Evolutionary conservation across 495 filamentous ascomycete genomes (phyloP).

Genomic region (Podospora tetraspora): DNA sequence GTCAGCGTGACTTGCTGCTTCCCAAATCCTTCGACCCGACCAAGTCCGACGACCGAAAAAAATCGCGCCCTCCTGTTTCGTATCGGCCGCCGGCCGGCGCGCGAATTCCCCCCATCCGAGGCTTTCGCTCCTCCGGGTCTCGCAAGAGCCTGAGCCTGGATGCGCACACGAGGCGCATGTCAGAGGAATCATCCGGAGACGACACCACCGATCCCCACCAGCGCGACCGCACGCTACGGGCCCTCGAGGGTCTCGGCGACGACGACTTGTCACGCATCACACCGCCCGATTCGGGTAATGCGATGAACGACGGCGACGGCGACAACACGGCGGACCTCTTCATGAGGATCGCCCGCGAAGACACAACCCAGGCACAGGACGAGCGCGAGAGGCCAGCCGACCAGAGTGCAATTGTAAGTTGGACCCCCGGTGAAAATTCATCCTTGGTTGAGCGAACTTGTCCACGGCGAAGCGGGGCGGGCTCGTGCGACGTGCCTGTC

Average conservation of each 20-base stretch:
- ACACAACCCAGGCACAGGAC: constrained; percentile 32
- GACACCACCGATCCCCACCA: constrained; percentile 38
- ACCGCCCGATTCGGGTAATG: constrained; percentile 38
- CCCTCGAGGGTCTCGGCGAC: constrained; percentile 41
- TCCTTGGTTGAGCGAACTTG: background rate
- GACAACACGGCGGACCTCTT: constrained; percentile 51
- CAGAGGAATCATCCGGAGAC: constrained; percentile 34
- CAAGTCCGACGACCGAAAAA: constrained; percentile 38
- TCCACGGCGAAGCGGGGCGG: background rate
- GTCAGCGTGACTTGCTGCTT: constrained; percentile 38
- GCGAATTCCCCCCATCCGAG: constrained; percentile 44
- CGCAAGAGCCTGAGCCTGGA: constrained; percentile 46
- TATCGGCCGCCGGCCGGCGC: constrained; percentile 35
- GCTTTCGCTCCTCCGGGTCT: constrained; percentile 46
- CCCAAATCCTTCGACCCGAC: constrained; percentile 29
- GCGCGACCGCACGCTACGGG: constrained; percentile 45
- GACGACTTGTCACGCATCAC: constrained; percentile 38
- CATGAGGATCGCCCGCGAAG: constrained; percentile 48
- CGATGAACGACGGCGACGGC: constrained; percentile 27
- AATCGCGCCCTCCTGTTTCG: constrained; percentile 40
- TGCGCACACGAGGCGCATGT: constrained; percentile 36
- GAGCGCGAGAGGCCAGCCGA: constrained; percentile 27
- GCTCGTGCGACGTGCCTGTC: background rate
- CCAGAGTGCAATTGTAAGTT: constrained; percentile 40
- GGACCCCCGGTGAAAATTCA: background rate